Conservation (phyloP, 225 moss, liverwort and hornwort genomes). For the Neckera pumila region DNA sequence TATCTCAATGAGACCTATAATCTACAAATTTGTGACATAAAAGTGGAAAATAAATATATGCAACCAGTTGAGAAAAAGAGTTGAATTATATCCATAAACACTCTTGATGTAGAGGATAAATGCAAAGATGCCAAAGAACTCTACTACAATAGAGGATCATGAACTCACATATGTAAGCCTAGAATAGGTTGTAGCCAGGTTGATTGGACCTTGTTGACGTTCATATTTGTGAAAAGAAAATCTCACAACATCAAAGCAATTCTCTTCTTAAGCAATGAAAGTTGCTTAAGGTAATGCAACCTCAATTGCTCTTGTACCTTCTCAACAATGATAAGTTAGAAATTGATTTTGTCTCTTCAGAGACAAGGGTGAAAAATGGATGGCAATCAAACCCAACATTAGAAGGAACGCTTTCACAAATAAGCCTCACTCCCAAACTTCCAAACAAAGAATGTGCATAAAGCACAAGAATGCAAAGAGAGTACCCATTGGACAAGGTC, state of each 20-base stretch:
- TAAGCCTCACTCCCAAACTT: rapidly evolving
- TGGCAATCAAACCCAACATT: not conserved
- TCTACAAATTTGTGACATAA: no score
- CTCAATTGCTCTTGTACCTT: not conserved
- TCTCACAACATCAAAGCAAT: rapidly evolving
- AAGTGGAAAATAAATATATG: no score
- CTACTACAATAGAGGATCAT: not conserved
- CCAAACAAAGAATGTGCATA: not conserved
- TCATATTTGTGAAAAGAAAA: not conserved
- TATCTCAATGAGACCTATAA: no score
- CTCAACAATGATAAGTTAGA: rapidly evolving
- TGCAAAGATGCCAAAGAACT: not conserved
- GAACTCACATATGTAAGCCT: rapidly evolving
- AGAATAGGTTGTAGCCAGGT: not conserved
- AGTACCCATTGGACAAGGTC: rapidly evolving
- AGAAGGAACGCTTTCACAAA: not conserved
- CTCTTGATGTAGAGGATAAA: rapidly evolving
- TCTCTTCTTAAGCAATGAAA: rapidly evolving
- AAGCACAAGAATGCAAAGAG: not conserved
- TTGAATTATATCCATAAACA: no score
- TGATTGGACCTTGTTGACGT: rapidly evolving
- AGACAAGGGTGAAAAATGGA: not conserved
- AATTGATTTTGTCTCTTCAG: not conserved
- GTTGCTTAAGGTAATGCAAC: rapidly evolving
- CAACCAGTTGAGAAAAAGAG: no score